Evolutionary conservation across 257 asterid genomes (phyloP), one percentile per base, ranked within the genome.

Genomic region (Asclepias syriaca): DNA sequence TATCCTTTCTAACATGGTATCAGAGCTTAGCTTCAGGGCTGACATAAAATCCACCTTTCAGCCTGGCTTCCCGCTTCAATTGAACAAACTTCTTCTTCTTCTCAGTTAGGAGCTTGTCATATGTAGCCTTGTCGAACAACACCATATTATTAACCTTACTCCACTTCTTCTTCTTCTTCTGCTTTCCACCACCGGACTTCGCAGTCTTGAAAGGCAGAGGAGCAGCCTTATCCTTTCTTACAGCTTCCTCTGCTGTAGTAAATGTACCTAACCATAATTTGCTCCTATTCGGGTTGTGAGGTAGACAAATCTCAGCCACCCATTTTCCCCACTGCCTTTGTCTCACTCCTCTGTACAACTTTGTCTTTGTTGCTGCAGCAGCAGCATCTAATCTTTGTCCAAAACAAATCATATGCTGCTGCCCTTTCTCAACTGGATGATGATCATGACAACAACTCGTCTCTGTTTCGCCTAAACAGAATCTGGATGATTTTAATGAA

Each of bases 31-130:
- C 92, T 63, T 90, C 95, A 0, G 95, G 95, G 40, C 77, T 83
- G 22, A 90, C 96, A 77, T 90, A 90, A 72, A 90, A 90, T 7
- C 96, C 96, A 24, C 96, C 96, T 73, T 86, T 90, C 92, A 90
- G 75, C 74, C 96, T 80, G 0, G 96, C 96, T 67, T 90, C 96
- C 0, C 95, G 89, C 86, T 90, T 90, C 87, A 90, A 75, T 6
- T 59, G 82, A 66, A 85, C 77, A 75, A 88, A 74, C 78, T 88
- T 89, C 71, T 54, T 88, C 60, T 85, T 88, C 95, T 88, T 86
- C 0, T 79, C 71, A n/a, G n/a, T n/a, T n/a, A n/a, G n/a, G n/a
- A n/a, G n/a, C n/a, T n/a, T n/a, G n/a, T n/a, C n/a, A n/a, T n/a
- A n/a, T n/a, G n/a, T n/a, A n/a, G n/a, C n/a, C n/a, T n/a, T n/a